Evolutionary conservation across 2,329 filamentous ascomycete genomes (phyloP).

Genomic region (Colletotrichum tropicicola): DNA sequence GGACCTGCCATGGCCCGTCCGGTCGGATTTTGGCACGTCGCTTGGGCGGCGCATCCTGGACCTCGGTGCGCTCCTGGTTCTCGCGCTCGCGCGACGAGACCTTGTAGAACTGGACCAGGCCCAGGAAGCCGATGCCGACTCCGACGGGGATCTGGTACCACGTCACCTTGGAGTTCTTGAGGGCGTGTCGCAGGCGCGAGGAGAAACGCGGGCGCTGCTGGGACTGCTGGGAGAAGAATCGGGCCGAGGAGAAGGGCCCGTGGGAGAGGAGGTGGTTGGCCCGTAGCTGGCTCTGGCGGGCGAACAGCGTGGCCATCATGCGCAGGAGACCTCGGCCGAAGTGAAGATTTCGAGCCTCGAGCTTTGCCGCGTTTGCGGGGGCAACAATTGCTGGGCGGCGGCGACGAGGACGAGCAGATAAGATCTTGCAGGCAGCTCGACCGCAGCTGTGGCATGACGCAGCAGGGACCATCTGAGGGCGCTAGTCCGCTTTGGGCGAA

Average conservation of each 20-base stretch:
- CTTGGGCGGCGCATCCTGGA: conserved; percentile 54
- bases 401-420: too few relatives aligned
- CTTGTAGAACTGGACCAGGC: conserved; percentile 85
- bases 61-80: conserved; percentile 55
- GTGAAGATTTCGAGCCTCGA: not conserved
- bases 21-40: conserved; percentile 73
- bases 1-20: conserved; percentile 91
- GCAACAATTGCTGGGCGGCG: conserved; percentile 20
- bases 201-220: conserved; percentile 60
- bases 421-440: conserved; percentile 22
- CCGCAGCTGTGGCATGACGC: conserved; percentile 28
- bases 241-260: conserved; percentile 39
- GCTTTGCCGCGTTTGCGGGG: conserved; percentile 11
- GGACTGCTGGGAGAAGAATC: conserved; percentile 50
- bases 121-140: conserved; percentile 85
- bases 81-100: conserved; percentile 67
- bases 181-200: conserved; percentile 58
- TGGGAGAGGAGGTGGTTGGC: conserved; percentile 40
- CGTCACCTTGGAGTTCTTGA: conserved; percentile 68
- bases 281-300: conserved; percentile 44
- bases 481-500: conserved; percentile 24
- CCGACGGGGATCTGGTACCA: conserved; percentile 94
- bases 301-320: conserved; percentile 44
- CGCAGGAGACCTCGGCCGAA: conserved; percentile 5
- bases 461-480: conserved; percentile 11